These are phyloP conservation scores for Isoetes engelmannii DNA, from an alignment of 83 land plant genomes.

Conservation along the genomic window DNA sequence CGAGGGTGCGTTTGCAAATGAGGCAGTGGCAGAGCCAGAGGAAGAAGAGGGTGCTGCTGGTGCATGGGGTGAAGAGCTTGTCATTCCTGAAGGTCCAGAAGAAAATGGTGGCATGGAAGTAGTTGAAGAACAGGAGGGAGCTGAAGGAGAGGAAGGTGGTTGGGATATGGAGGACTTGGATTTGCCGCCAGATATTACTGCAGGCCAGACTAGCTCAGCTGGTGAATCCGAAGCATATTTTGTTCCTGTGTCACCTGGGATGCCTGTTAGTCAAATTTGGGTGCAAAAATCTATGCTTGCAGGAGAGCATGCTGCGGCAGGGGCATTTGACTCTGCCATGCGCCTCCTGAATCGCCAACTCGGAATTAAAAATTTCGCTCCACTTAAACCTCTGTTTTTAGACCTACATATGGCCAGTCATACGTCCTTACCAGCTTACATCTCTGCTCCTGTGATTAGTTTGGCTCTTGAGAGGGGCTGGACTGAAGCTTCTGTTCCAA, in stretches of 20 bases:
- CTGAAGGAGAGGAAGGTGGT: conserved; percentile 54
- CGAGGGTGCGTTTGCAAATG: conserved; percentile 50
- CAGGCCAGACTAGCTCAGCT: conserved; percentile 22
- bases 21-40: conserved; percentile 26
- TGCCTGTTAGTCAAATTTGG: conserved; percentile 57
- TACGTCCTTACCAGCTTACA: conserved; percentile 33
- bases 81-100: conserved; percentile 21
- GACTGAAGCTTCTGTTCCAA: conserved; percentile 42
- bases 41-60: conserved; percentile 47
- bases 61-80: conserved; percentile 63
- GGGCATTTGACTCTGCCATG: conserved; percentile 66
- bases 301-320: conserved; percentile 71
- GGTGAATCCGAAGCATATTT: conserved; percentile 30
- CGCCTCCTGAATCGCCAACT: conserved; percentile 52
- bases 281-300: conserved; percentile 56
- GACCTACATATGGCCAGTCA: conserved; percentile 59
- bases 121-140: conserved; percentile 33
- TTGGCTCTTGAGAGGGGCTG: conserved; percentile 53
- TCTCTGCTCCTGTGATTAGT: conserved; percentile 38
- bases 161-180: conserved; percentile 83
- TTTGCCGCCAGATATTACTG: conserved; percentile 49
- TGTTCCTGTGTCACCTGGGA: conserved; percentile 47
- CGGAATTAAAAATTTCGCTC: conserved; percentile 52
- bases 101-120: conserved; percentile 22
- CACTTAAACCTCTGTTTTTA: conserved; percentile 38